phyloP scores from a whole-genome alignment of 1,139 yeast species.

The Diutina ranongensis region DNA sequence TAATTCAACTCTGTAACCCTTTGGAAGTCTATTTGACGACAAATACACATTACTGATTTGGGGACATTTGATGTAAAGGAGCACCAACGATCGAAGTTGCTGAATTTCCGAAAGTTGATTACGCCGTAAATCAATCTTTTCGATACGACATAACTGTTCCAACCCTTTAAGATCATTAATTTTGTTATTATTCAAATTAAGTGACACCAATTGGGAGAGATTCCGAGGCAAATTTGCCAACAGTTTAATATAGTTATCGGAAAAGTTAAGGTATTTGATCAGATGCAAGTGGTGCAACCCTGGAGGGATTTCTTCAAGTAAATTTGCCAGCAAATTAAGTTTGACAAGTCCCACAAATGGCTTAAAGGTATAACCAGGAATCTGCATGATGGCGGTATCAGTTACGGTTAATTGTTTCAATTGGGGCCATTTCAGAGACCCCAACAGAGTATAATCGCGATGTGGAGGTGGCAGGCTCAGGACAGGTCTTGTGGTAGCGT shows the following conservation, averaged over 20 bases:
- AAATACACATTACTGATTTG: constrained; percentile 26
- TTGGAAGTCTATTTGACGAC: constrained; percentile 35
- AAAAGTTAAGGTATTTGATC: constrained; percentile 43
- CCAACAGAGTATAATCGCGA: constrained; percentile 15
- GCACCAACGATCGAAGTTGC: constrained; percentile 25
- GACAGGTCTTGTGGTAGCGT: neutral
- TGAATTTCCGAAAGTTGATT: constrained; percentile 28
- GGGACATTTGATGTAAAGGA: constrained; percentile 23
- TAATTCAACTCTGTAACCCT: constrained; percentile 33
- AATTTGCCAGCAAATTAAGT: constrained; percentile 45
- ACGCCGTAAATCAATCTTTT: constrained; percentile 47
- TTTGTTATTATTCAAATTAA: constrained; percentile 46
- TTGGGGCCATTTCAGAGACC: constrained; percentile 39
- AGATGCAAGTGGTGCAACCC: constrained; percentile 38
- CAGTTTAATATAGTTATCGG: constrained; percentile 39
- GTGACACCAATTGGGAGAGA: constrained; percentile 32
- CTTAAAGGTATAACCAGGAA: constrained; percentile 35
- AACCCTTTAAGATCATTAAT: constrained; percentile 35
- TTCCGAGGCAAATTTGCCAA: constrained; percentile 18
- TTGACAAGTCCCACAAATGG: constrained; percentile 41
- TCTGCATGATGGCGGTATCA: constrained; percentile 39
- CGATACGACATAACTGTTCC: constrained; percentile 33
- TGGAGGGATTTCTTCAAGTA: constrained; percentile 37
- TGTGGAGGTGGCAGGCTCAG: constrained; percentile 1
- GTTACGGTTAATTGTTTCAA: constrained; percentile 47